Conservation (phyloP, 1,284 basidiomycete genomes). For the Schizophyllum commune region DNA sequence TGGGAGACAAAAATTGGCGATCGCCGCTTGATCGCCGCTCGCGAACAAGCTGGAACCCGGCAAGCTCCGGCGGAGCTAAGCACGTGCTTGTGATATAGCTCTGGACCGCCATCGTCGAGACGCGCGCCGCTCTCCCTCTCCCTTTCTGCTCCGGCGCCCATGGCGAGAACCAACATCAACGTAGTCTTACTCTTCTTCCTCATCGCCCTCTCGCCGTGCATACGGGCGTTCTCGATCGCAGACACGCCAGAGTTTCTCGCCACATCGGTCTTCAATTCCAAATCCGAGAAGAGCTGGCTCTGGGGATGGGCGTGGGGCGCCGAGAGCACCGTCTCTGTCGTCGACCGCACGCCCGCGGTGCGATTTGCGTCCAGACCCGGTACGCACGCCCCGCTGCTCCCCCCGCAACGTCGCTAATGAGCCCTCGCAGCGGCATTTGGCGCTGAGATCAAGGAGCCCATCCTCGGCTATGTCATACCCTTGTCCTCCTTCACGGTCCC, state of each 20-base stretch:
- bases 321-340: constrained; percentile 71
- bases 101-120: not conserved
- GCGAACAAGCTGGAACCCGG: not conserved
- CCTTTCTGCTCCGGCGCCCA: not conserved
- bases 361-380: constrained; percentile 56
- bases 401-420: constrained; percentile 1
- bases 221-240: not conserved
- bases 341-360: constrained; percentile 60
- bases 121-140: not conserved
- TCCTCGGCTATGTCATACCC: constrained; percentile 72
- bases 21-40: not conserved
- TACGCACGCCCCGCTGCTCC: constrained; percentile 13
- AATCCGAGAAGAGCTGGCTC: constrained; percentile 45
- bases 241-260: not conserved
- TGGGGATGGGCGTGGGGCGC: constrained; percentile 66
- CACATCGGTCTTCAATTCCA: constrained; percentile 6
- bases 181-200: not conserved
- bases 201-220: not conserved
- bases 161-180: not conserved
- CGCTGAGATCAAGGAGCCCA: constrained; percentile 57
- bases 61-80: not conserved
- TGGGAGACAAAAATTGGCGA: not conserved
- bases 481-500: constrained; percentile 60
- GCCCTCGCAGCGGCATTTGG: constrained; percentile 62
- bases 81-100: not conserved